phyloP scores from a whole-genome alignment of 345 rosid genomes.

The Citrus unshiu region DNA sequence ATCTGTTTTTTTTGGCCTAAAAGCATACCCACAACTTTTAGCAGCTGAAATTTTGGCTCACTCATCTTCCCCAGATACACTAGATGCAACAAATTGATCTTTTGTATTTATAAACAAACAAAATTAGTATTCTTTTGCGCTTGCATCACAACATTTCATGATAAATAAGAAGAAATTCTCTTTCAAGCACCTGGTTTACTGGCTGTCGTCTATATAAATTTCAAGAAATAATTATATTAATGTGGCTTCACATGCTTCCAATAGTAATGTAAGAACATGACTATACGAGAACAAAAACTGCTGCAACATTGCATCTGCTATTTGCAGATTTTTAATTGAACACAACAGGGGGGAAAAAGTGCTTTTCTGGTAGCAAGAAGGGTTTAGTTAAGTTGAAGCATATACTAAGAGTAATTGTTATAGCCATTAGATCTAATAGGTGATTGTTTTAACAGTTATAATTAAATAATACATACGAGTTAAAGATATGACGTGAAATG shows the following conservation, averaged over 20 bases:
- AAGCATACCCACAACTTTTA: too few relatives aligned
- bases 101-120: not conserved
- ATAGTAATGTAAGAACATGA: not conserved
- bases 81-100: not conserved
- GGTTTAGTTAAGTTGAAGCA: too few relatives aligned
- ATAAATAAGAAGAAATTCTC: too few relatives aligned
- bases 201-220: too few relatives aligned
- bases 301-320: conserved; percentile 13
- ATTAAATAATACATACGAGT: too few relatives aligned
- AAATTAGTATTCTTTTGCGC: not conserved
- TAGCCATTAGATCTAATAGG: too few relatives aligned
- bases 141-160: too few relatives aligned
- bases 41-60: not conserved
- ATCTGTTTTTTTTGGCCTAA: not conserved
- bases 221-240: not conserved
- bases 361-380: not conserved
- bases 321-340: not conserved
- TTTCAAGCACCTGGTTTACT: too few relatives aligned
- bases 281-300: not conserved
- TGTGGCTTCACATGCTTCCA: not conserved
- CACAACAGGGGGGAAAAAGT: not conserved
- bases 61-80: not conserved
- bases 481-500: too few relatives aligned
- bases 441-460: too few relatives aligned
- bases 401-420: too few relatives aligned